phyloP scores from a whole-genome alignment of 2,329 filamentous ascomycete genomes.

The Trichoderma koningiopsis region DNA sequence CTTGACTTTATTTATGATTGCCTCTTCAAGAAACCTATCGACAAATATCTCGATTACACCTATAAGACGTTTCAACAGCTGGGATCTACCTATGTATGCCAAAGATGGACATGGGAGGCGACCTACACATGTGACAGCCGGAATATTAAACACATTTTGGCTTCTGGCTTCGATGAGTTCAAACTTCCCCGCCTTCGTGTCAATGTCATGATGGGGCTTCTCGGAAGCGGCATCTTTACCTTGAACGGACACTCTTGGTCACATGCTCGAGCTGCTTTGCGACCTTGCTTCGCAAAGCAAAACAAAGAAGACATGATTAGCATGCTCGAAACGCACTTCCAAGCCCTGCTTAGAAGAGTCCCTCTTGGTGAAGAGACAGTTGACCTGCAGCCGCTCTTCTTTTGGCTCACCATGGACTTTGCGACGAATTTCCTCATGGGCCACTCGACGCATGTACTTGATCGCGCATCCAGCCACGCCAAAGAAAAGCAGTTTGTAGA shows the following conservation, averaged over 20 bases:
- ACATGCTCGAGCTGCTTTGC: slow-evolving; percentile 44
- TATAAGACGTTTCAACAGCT: slow-evolving; percentile 35
- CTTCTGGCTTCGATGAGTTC: slow-evolving; percentile 55
- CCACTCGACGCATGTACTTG: slow-evolving; percentile 33
- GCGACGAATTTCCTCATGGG: slow-evolving; percentile 53
- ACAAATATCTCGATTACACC: slow-evolving; percentile 36
- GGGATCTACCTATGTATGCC: slow-evolving; percentile 39
- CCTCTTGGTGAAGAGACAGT: slow-evolving; percentile 32
- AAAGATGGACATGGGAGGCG: slow-evolving; percentile 38
- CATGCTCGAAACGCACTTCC: slow-evolving; percentile 41
- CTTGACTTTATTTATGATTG: slow-evolving; percentile 41
- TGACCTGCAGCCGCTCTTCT: slow-evolving; percentile 51
- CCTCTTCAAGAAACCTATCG: slow-evolving; percentile 33
- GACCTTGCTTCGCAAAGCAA: slow-evolving; percentile 40
- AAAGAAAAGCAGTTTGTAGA: slow-evolving; percentile 41
- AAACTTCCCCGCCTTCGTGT: slow-evolving; percentile 42
- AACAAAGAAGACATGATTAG: slow-evolving; percentile 35
- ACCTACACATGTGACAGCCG: slow-evolving; percentile 48
- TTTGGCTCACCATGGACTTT: slow-evolving; percentile 50
- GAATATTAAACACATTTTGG: slow-evolving; percentile 59
- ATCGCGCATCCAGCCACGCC: slow-evolving; percentile 27
- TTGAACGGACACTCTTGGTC: slow-evolving; percentile 52
- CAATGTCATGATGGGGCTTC: slow-evolving; percentile 42
- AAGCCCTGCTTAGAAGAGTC: slow-evolving; percentile 43
- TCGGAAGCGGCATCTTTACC: slow-evolving; percentile 53